Evolutionary conservation across 2,329 filamentous ascomycete genomes (phyloP).

Genomic region (Calycina marina): DNA sequence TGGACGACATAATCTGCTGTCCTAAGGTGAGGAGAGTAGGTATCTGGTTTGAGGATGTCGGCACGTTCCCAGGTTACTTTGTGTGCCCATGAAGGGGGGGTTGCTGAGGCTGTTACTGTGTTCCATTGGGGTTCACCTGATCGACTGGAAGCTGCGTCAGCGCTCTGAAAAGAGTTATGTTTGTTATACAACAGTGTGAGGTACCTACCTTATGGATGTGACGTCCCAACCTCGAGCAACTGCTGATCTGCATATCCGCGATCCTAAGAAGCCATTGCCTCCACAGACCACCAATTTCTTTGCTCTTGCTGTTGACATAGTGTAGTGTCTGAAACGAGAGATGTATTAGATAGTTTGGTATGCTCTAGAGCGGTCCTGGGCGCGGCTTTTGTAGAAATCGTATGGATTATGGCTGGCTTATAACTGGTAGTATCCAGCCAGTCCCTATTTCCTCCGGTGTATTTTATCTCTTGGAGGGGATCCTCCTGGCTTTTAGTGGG

Average conservation of each 20-base stretch:
- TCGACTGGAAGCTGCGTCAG: conserved; percentile 42
- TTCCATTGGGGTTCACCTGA: conserved; percentile 84
- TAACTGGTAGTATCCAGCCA: too few relatives aligned
- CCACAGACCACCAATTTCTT: conserved; percentile 85
- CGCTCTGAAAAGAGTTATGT: too few relatives aligned
- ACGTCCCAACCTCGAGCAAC: conserved; percentile 81
- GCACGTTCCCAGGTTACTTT: conserved; percentile 77
- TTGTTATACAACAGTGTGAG: too few relatives aligned
- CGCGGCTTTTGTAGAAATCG: too few relatives aligned
- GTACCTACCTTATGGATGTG: conserved; percentile 67
- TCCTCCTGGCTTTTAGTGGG: too few relatives aligned
- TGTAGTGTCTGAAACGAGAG: too few relatives aligned
- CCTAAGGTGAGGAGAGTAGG: conserved; percentile 63
- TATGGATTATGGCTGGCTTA: too few relatives aligned
- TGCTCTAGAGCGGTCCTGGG: too few relatives aligned
- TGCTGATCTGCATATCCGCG: conserved; percentile 81
- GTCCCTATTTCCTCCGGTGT: too few relatives aligned
- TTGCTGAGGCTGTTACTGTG: conserved; percentile 49
- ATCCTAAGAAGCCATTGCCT: conserved; percentile 82
- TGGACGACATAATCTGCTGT: conserved; percentile 79
- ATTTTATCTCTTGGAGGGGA: too few relatives aligned
- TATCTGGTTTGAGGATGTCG: conserved; percentile 70
- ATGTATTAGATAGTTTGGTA: too few relatives aligned
- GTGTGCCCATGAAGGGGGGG: conserved; percentile 66
- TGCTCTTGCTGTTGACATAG: conserved; percentile 20